Base-by-base conservation (phyloP, 805 yeast species). In the Vanderwaltozyma verrucispora region DNA sequence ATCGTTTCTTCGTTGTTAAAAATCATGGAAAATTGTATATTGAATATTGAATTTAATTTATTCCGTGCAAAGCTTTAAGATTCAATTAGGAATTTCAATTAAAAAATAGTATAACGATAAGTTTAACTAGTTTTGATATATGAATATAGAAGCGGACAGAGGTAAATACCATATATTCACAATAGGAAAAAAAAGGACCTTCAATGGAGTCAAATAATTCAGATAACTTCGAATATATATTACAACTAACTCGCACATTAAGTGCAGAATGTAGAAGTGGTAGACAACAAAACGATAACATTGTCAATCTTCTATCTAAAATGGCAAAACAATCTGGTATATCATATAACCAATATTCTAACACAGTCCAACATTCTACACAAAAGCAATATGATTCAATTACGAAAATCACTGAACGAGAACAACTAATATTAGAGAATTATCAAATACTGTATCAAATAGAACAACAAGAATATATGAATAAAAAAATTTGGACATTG, bases 261-360 rank as follows among this genome's bases (percentile, higher is more conserved):
- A 48, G 51, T 25, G 33, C 46, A 3, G 52, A 53, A 38, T 48
- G 54, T 28, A 38, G 56, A 25, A 35, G 47, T 4, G 51, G 48
- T 8, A 44, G 62, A 29, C 51, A 48, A 35, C 54, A 54, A 28
- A 54, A 56, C 5, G 59, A 52, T 23, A 45, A 43, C 31, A 40
- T 56, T n/a, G 53, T 49, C 30, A 43, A 28, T 20, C 37, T 51
- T 3, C 36, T 56, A 8, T 47, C 46, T 32, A 42, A 56, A 23
- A 39, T 56, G 13, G 56, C 63, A 3, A 53, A 53, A 37, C 58
- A 54, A 30, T 48, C 56, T 2, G 49, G 53, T 0, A 43, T 54
- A 14, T 43, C 51, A 6, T 56, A 49, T 38, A 56, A 53, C 13
- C 44, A 48, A 13, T 39, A 52, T 3, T 42, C 44, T 10, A 40